Base-by-base conservation (phyloP, 2,329 filamentous ascomycete species). In the Fusarium beomiforme region DNA sequence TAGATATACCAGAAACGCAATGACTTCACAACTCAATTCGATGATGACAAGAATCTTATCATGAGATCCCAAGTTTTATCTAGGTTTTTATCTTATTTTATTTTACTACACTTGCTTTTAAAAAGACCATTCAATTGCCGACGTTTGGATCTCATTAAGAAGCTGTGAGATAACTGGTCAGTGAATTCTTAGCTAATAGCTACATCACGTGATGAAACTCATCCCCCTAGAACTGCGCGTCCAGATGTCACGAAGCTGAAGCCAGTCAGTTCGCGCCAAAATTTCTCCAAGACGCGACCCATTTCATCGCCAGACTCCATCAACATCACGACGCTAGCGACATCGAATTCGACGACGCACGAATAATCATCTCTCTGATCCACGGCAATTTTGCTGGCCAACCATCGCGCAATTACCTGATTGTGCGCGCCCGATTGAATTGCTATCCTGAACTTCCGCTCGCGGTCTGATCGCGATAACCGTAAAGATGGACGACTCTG, bases 401-500 rank as follows among this genome's bases (percentile, higher is more conserved):
- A 41, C 41, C 64, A 54, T 55, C 58, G 68, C 64, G 63, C 62
- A 66, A 70, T 64, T 51, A 54, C 46, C 43, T 39, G 17, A 29
- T 54, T 49, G 43, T 63, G 62, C 70, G 56, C 63, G 34, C 47
- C 55, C 51, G 71, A 70, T 75, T 72, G 67, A 70, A 46, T 55
- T 63, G 58, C 60, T 62, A 58, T 56, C 17, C 44, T 66, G 39
- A 66, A 54, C 43, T 37, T 60, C 39, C 39, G 59, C 49, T 62
- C 62, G 43, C 50, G 44, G 63, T 60, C 60, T 49, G 31, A 64
- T 65, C 59, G 59, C 69, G 69, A 64, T 59, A 59, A 55, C 59
- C 46, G 66, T 63, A 64, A 82, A 78, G 58, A 91, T 91, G 89
- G 89, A 91, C 68, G 88, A 88, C 72, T 83, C 85, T 68, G 81